These are phyloP conservation scores for Starmerella apicola DNA, from an alignment of 805 yeast genomes.

Conservation along the genomic window DNA sequence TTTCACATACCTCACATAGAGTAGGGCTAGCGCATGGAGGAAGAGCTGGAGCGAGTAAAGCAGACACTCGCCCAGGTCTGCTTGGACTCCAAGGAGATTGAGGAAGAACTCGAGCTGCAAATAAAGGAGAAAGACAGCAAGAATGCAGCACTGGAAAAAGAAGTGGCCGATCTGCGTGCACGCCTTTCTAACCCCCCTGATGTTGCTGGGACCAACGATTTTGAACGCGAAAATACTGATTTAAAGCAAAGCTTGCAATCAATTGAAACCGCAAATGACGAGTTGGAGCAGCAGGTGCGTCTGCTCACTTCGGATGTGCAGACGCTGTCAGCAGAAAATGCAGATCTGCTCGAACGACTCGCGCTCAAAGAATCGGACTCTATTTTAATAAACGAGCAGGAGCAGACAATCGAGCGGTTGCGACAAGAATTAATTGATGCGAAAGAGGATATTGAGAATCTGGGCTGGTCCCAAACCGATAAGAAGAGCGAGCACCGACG, in stretches of 20 bases:
- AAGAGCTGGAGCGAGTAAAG: constrained; percentile 33
- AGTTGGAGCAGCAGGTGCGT: constrained; percentile 32
- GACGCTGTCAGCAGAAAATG: background rate
- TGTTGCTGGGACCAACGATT: background rate
- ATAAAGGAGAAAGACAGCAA: constrained; percentile 27
- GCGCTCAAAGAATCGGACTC: background rate
- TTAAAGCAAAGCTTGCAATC: constrained; percentile 28
- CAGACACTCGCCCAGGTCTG: constrained; percentile 34
- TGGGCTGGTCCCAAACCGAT: too few relatives aligned
- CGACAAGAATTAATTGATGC: background rate
- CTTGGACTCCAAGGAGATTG: constrained; percentile 34
- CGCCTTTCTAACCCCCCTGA: background rate
- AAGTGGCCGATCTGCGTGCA: constrained; percentile 13
- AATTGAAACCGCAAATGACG: constrained; percentile 35
- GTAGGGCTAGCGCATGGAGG: too few relatives aligned
- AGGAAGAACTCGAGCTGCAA: constrained; percentile 35
- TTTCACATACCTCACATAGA: too few relatives aligned
- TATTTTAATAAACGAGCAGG: background rate
- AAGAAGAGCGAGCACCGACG: too few relatives aligned
- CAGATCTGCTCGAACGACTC: background rate
- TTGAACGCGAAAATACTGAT: background rate
- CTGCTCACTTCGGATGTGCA: constrained; percentile 17
- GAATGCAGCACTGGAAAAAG: constrained; percentile 20
- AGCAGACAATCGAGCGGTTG: background rate
- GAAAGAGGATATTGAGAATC: background rate